A percentile compares a stretch with the other conserved stretches of the same genome.
phyloP scores from a whole-genome alignment of 306 rosid genomes.

The Prunus mongolica region DNA sequence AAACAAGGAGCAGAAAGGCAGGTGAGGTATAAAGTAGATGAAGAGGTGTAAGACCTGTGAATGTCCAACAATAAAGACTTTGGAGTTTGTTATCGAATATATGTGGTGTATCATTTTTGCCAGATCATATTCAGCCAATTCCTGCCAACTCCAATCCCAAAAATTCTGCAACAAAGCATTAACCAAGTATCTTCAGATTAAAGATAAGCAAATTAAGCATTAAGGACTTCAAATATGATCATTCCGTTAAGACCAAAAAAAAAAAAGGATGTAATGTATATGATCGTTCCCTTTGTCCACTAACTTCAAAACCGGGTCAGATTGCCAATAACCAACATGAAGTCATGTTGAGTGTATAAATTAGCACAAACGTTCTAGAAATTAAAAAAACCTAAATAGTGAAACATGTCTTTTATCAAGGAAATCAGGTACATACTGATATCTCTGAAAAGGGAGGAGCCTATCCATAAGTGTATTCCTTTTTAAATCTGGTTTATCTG shows the following conservation, averaged over 20 bases:
- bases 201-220: constrained; percentile 7
- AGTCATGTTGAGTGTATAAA: background rate
- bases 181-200: constrained; percentile 13
- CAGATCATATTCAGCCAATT: constrained; percentile 71
- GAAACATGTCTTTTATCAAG: background rate
- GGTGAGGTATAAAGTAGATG: constrained; percentile 10
- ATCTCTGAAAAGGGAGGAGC: background rate
- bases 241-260: background rate
- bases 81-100: constrained; percentile 45
- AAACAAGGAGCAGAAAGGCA: constrained; percentile 5
- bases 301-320: background rate
- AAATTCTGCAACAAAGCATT: constrained; percentile 54
- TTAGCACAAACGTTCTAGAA: background rate
- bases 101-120: constrained; percentile 67
- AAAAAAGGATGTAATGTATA: background rate
- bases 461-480: background rate
- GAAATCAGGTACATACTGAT: background rate
- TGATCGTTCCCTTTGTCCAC: background rate
- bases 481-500: background rate
- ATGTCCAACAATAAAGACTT: constrained; percentile 81
- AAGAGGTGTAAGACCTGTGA: constrained; percentile 64
- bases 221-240: background rate
- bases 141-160: constrained; percentile 99
- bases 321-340: background rate
- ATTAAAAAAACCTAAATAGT: background rate